Conservation (phyloP, 345 rosid genomes). For the Citropsis articulata region DNA sequence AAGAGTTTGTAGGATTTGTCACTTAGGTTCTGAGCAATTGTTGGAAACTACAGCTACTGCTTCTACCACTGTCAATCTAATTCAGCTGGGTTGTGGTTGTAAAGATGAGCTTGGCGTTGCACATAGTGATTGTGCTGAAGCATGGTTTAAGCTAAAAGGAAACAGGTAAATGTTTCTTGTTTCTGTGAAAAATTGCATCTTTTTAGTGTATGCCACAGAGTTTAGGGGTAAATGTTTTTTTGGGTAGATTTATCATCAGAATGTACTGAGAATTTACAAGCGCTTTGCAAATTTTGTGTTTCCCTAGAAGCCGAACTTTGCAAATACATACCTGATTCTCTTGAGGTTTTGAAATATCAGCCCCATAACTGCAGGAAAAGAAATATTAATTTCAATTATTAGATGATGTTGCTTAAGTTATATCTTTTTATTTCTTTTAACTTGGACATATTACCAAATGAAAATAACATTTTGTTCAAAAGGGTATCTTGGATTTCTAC, state of each 20-base stretch:
- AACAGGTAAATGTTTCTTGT: constrained; percentile 54
- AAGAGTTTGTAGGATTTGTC: constrained; percentile 83
- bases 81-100: constrained; percentile 85
- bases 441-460: not conserved
- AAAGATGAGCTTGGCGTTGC: constrained; percentile 87
- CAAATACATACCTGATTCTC: not conserved
- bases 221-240: not conserved
- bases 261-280: not conserved
- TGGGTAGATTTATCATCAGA: not conserved
- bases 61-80: constrained; percentile 36
- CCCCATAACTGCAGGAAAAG: not conserved
- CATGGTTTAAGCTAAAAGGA: constrained; percentile 90
- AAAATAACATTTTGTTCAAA: not conserved
- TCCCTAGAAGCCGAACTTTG: not conserved
- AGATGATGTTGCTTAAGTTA: not conserved
- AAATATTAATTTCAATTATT: not conserved
- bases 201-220: not conserved
- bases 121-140: constrained; percentile 80
- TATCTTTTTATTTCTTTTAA: not conserved
- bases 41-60: constrained; percentile 22
- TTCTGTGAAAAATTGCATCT: not conserved
- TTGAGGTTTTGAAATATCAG: not conserved
- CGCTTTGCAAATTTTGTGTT: not conserved
- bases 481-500: not conserved
- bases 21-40: constrained; percentile 61